Base-by-base conservation (phyloP, 495 filamentous ascomycete species). In the Polyplosphaeria fusca region DNA sequence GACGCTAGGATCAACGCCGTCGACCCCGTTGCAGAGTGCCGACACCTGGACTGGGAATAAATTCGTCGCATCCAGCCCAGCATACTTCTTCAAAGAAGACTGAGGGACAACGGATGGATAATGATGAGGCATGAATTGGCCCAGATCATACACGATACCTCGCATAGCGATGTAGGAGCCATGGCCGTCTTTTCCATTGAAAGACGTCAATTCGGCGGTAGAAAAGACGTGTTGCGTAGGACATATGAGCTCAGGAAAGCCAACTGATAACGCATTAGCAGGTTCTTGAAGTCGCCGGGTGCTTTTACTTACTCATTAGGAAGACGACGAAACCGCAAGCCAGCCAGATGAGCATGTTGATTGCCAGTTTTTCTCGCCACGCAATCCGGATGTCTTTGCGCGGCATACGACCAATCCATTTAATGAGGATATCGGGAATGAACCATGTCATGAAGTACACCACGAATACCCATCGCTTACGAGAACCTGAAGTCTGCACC, bases 271-370 rank as follows among this genome's bases (percentile, higher is more conserved):
- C n/a, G n/a, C n/a, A n/a, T 62, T 55, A 58, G 40, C 20, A 14
- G 20, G 5, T 12, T n/a, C 67, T 86, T 83, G 22, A 18, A 16
- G 18, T 9, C 2, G 11, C 28, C 16, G 37, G n/a, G 19, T 4
- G 12, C 4, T 14, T 9, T 19, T 14, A 63, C 53, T 63, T 52
- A 67, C 52, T 57, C 67, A 73, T 73, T 78, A 99, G 88, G 78
- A 97, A 99, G 41, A 86, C 78, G 2, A 88, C 82, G 60, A 87
- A 74, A 42, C 73, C 74, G 71, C 93, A 97, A 64, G 77, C 78
- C 57, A 92, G 79, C 93, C 93, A 99, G 67, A 99, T 99, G 71
- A 97, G 81, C 61, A 97, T 72, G 76, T 99, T 99, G 79, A 99
- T 99, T 28, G 93, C 93, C 52, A 97, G 71, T 77, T 98, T 98